phyloP scores from a whole-genome alignment of 2,329 filamentous ascomycete species.

The Bipolaris zeicola region DNA sequence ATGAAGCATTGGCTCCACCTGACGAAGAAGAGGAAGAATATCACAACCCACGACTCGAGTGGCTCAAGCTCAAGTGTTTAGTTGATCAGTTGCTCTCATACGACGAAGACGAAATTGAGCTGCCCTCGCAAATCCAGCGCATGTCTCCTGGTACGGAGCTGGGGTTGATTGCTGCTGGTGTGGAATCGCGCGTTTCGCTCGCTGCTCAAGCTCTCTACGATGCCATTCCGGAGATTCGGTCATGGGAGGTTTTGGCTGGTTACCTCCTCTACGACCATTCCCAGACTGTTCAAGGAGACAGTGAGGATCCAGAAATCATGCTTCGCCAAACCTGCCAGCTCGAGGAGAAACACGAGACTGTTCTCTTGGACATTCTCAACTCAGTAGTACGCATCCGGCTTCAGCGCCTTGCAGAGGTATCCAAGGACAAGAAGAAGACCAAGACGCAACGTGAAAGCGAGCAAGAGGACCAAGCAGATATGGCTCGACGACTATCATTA shows the following conservation, averaged over 20 bases:
- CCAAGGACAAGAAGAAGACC: conserved; percentile 62
- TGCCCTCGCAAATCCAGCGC: conserved; percentile 56
- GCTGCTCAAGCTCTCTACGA: conserved; percentile 87
- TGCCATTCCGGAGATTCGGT: conserved; percentile 76
- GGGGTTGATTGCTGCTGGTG: conserved; percentile 63
- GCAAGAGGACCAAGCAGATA: conserved; percentile 77
- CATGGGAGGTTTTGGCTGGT: conserved; percentile 87
- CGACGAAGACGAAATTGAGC: conserved; percentile 69
- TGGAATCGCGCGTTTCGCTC: conserved; percentile 82
- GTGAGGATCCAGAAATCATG: conserved; percentile 64
- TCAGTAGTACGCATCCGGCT: conserved; percentile 79
- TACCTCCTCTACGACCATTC: conserved; percentile 95
- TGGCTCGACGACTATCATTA: conserved; percentile 75
- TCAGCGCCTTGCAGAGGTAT: conserved; percentile 66
- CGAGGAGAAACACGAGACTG: conserved; percentile 75
- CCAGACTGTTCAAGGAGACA: conserved; percentile 56
- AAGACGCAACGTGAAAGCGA: conserved; percentile 62
- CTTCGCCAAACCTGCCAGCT: conserved; percentile 77
- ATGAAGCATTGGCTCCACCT: conserved; percentile 72
- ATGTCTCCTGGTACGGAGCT: conserved; percentile 50
- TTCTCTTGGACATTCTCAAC: conserved; percentile 85
- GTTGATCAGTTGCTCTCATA: conserved; percentile 83
- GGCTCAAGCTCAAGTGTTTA: conserved; percentile 91
- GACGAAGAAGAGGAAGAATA: conserved; percentile 77
- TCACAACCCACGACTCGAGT: conserved; percentile 76